phyloP scores from a whole-genome alignment of 768 basidiomycete genomes.

The Termitomyces heimii region DNA sequence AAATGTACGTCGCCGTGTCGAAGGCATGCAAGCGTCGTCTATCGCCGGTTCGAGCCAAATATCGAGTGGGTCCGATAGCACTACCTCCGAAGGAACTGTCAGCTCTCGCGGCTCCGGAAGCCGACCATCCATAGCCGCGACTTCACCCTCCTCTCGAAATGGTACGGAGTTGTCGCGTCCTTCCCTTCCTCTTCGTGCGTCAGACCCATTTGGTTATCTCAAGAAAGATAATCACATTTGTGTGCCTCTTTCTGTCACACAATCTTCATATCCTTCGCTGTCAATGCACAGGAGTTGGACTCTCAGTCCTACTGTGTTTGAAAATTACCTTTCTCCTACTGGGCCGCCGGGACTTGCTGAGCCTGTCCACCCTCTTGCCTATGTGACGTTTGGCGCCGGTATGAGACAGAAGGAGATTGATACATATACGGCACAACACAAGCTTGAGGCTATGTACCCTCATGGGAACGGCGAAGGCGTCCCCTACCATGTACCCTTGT shows the following conservation, averaged over 20 bases:
- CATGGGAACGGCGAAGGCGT: constrained; percentile 46
- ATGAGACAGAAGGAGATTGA: constrained; percentile 84
- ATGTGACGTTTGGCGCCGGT: constrained; percentile 84
- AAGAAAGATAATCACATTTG: constrained; percentile 29
- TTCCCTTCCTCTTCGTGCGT: constrained; percentile 16
- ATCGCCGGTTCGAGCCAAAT: constrained; percentile 3
- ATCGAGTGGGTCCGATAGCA: constrained; percentile 12
- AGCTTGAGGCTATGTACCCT: constrained; percentile 52
- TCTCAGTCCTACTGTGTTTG: constrained; percentile 22
- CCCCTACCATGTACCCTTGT: constrained; percentile 82
- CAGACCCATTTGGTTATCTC: constrained; percentile 61
- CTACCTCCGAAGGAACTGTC: constrained; percentile 12
- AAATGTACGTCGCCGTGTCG: constrained; percentile 28
- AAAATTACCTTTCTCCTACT: constrained; percentile 16
- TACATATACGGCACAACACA: constrained; percentile 62
- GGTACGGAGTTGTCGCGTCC: constrained; percentile 2
- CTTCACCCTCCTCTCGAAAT: constrained; percentile 21
- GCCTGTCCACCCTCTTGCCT: constrained; percentile 66
- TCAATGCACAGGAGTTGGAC: constrained; percentile 32
- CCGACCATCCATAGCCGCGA: constrained; percentile 20
- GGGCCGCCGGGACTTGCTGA: constrained; percentile 40
- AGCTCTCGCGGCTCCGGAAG: constrained; percentile 8
- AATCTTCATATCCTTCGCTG: constrained; percentile 21
- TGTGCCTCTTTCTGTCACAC: constrained; percentile 19
- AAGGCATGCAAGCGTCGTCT: constrained; percentile 5